Evolutionary conservation across 225 moss, liverwort and hornwort genomes (phyloP).

Genomic region (Pseudisothecium myosuroides): DNA sequence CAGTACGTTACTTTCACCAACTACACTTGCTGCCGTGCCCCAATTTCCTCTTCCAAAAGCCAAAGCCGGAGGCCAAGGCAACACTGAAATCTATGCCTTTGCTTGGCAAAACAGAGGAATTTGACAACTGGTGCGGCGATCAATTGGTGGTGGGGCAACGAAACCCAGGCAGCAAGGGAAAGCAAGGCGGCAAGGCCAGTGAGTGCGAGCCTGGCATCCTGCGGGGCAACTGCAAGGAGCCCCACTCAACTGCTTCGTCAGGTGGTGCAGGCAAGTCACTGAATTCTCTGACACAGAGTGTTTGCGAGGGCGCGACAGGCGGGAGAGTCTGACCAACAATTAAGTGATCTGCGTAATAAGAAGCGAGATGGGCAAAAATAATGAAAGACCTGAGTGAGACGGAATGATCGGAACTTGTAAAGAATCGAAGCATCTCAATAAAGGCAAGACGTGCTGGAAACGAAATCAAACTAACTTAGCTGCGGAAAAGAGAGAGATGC

Average conservation of each 20-base stretch:
- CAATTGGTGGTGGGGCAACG: neutral
- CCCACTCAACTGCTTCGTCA: neutral
- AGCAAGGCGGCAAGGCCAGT: neutral
- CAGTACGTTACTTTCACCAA: no score
- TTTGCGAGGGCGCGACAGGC: neutral
- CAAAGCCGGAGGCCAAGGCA: neutral
- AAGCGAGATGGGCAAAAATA: neutral
- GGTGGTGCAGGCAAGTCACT: neutral
- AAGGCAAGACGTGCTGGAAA: neutral
- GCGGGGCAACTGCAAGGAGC: neutral
- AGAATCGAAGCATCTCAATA: neutral
- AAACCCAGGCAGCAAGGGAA: neutral
- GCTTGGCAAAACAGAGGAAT: neutral
- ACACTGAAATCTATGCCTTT: no score
- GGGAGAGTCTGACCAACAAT: neutral
- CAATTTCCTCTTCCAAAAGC: neutral
- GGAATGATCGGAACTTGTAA: neutral
- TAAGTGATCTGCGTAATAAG: neutral
- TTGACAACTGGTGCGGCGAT: neutral
- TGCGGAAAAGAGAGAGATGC: neutral
- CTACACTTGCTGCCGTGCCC: neutral
- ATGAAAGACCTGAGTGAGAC: neutral
- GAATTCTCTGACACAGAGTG: neutral
- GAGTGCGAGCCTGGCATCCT: neutral
- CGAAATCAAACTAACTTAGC: neutral